phyloP scores from a whole-genome alignment of 1,284 basidiomycete species.

The Erythrobasidium hasegawianum region DNA sequence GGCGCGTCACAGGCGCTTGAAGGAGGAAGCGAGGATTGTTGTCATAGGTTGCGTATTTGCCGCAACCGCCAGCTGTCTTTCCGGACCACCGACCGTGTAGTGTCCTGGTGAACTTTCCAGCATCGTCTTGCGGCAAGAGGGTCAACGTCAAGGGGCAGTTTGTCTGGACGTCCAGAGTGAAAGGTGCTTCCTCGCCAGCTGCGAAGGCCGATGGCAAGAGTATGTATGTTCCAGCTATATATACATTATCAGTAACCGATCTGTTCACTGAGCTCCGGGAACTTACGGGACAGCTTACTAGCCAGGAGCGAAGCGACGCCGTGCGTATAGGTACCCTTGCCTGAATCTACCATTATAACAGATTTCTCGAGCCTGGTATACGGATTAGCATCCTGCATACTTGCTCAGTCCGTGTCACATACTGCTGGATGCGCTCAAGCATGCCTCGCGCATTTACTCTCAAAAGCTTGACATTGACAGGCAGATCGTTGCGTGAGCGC shows the following conservation, averaged over 20 bases:
- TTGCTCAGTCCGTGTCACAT: not conserved
- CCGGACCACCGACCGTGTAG: not conserved
- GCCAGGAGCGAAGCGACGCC: slow-evolving; percentile 6
- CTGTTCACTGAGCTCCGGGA: no score
- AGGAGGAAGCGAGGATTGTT: slow-evolving; percentile 15
- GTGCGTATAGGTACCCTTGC: slow-evolving; percentile 7
- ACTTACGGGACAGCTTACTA: not conserved
- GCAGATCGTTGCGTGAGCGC: not conserved
- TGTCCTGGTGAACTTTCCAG: slow-evolving; percentile 11
- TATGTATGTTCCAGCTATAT: slow-evolving; percentile 1
- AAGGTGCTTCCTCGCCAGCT: not conserved
- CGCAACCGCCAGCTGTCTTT: not conserved
- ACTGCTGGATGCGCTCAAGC: slow-evolving; percentile 14
- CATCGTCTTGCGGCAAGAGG: slow-evolving; percentile 11
- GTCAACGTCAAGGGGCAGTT: not conserved
- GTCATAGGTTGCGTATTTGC: not conserved
- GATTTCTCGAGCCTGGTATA: slow-evolving; percentile 18
- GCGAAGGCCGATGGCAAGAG: slow-evolving; percentile 19
- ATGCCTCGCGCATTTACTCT: not conserved
- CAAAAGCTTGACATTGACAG: slow-evolving; percentile 25
- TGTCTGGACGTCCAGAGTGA: not conserved
- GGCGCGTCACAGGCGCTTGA: not conserved
- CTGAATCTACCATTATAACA: slow-evolving; percentile 12
- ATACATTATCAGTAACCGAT: not conserved
- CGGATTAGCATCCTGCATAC: no score